Evolutionary conservation across 208 protist species (phyloP).

Genomic region (Perkinsela sp.): DNA sequence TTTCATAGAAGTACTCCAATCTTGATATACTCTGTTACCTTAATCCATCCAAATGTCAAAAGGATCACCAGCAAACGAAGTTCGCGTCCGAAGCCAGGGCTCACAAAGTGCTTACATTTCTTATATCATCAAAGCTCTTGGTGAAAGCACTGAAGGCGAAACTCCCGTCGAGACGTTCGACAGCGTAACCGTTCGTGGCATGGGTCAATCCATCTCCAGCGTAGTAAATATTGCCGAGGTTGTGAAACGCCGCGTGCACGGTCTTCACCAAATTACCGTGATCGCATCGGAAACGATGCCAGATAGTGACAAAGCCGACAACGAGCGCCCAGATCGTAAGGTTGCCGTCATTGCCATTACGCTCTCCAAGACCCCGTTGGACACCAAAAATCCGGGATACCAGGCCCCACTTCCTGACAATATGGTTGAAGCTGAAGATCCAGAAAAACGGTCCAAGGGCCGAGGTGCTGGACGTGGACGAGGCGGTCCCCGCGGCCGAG

Average conservation of each 20-base stretch:
- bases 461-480: slow-evolving; percentile 7
- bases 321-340: slow-evolving; percentile 22
- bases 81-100: slow-evolving; percentile 37
- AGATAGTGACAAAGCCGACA: slow-evolving; percentile 43
- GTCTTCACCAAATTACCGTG: slow-evolving; percentile 63
- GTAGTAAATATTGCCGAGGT: slow-evolving; percentile 69
- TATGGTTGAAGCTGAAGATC: slow-evolving; percentile 40
- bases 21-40: no score
- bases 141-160: slow-evolving; percentile 18
- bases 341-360: slow-evolving; percentile 61
- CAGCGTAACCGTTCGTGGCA: slow-evolving; percentile 55
- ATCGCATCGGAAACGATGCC: slow-evolving; percentile 36
- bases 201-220: slow-evolving; percentile 60
- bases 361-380: slow-evolving; percentile 43
- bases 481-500: slow-evolving; percentile 1
- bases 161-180: slow-evolving; percentile 38
- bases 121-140: slow-evolving; percentile 42
- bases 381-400: slow-evolving; percentile 51
- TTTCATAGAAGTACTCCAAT: no score
- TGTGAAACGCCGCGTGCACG: slow-evolving; percentile 54
- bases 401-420: slow-evolving; percentile 53
- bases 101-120: slow-evolving; percentile 54
- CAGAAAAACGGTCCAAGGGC: slow-evolving; percentile 1
- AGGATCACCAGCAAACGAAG: slow-evolving; percentile 42
- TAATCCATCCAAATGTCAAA: no score